Percentiles rank a stretch among this genome's conserved stretches.
phyloP scores from a whole-genome alignment of 2,329 filamentous ascomycete species.

The Trichoderma koningii region DNA sequence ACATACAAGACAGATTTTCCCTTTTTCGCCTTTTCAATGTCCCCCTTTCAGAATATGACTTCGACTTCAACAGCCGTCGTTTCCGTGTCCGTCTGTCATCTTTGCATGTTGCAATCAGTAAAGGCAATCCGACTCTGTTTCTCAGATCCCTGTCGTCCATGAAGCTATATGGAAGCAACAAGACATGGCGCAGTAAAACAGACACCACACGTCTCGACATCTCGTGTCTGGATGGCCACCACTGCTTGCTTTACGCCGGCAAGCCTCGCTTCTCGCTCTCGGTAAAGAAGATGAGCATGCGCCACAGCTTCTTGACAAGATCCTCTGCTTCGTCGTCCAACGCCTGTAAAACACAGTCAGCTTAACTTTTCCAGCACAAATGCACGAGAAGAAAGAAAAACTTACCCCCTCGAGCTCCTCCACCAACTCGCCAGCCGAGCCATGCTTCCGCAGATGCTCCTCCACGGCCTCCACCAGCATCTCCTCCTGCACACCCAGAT shows the following conservation, averaged over 20 bases:
- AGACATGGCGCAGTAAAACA: not conserved
- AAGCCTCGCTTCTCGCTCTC: slow-evolving; percentile 91
- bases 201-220: not conserved
- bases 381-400: slow-evolving; percentile 31
- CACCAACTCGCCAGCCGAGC: slow-evolving; percentile 75
- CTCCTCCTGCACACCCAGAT: slow-evolving; percentile 93
- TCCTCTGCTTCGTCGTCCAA: slow-evolving; percentile 94
- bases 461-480: slow-evolving; percentile 92
- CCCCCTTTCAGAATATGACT: too few relatives aligned
- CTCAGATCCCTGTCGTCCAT: not conserved
- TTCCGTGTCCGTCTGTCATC: not conserved
- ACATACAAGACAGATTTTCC: slow-evolving; percentile 10
- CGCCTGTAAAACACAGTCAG: slow-evolving; percentile 53
- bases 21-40: not conserved
- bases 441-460: slow-evolving; percentile 76
- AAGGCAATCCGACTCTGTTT: not conserved
- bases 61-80: not conserved
- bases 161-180: not conserved
- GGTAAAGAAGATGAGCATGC: slow-evolving; percentile 97
- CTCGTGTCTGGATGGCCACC: not conserved
- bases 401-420: slow-evolving; percentile 81
- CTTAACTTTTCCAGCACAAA: not conserved
- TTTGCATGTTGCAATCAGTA: not conserved
- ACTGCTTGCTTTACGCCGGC: slow-evolving; percentile 54
- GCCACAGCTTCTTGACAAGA: slow-evolving; percentile 94